These are phyloP conservation scores for Artemisia annua DNA, from an alignment of 129 eudicot genomes.

Conservation along the genomic window DNA sequence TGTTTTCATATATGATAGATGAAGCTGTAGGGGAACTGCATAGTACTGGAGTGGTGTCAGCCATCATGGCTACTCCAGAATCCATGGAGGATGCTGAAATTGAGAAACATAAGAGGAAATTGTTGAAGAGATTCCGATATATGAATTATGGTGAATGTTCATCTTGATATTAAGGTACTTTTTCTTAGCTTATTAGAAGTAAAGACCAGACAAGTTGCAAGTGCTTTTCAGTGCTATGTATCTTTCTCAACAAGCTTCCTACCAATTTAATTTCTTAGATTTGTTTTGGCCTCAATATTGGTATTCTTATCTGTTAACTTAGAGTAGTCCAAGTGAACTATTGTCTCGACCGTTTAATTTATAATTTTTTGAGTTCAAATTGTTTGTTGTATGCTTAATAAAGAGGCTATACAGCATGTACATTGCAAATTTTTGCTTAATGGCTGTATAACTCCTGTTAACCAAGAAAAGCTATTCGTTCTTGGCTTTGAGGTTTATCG, in stretches of 20 bases:
- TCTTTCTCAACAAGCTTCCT: conserved; percentile 7
- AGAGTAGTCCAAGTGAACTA: too few species aligned
- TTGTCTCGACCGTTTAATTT: too few species aligned
- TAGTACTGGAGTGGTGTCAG: conserved; percentile 69
- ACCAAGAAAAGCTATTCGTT: too few species aligned
- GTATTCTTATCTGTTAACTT: background rate
- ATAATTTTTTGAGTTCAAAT: too few species aligned
- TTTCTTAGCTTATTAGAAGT: background rate
- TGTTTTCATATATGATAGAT: conserved; percentile 40
- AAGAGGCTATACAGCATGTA: too few species aligned
- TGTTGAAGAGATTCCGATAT: conserved; percentile 64
- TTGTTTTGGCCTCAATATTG: background rate
- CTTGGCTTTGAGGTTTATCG: too few species aligned
- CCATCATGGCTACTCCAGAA: conserved; percentile 61
- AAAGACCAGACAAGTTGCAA: background rate
- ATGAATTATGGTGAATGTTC: conserved; percentile 29
- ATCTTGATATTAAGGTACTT: conserved; percentile 12
- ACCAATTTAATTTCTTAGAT: background rate
- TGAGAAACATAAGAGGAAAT: conserved; percentile 48
- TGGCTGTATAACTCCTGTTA: too few species aligned
- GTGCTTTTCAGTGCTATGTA: conserved; percentile 1
- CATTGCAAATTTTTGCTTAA: too few species aligned
- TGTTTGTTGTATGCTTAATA: too few species aligned
- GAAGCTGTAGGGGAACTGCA: conserved; percentile 67
- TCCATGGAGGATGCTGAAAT: conserved; percentile 59